phyloP scores from a whole-genome alignment of 352 stramenopile genomes.

The Stephanocyclus meneghinianus region DNA sequence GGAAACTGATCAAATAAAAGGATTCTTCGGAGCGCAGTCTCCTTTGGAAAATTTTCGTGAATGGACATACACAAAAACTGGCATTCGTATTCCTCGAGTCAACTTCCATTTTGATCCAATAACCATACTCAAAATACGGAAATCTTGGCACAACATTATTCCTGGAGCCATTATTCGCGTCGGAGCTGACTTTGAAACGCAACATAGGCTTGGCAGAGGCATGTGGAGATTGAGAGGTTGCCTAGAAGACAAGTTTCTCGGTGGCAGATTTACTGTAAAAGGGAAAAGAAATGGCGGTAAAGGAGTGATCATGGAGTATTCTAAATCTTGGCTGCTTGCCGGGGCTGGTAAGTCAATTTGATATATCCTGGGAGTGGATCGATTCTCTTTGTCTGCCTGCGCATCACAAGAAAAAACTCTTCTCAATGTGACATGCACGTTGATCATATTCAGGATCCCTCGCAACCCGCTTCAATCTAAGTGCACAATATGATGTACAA shows the following conservation, averaged over 20 bases:
- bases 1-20: conserved; percentile 4
- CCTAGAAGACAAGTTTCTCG: conserved; percentile 50
- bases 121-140: conserved; percentile 48
- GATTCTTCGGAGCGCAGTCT: not conserved
- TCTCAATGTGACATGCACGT: too few relatives aligned
- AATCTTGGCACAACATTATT: conserved; percentile 45
- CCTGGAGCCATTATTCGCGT: conserved; percentile 40
- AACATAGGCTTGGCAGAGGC: conserved; percentile 35
- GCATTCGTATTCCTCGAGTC: conserved; percentile 42
- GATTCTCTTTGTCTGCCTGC: not conserved
- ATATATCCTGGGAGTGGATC: not conserved
- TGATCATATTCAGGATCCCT: conserved; percentile 10
- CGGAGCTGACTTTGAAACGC: conserved; percentile 51
- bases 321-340: conserved; percentile 52
- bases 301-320: conserved; percentile 50
- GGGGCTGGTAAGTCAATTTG: conserved; percentile 27
- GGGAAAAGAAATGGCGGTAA: conserved; percentile 19
- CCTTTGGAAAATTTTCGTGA: conserved; percentile 31
- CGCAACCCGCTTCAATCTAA: conserved; percentile 49
- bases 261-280: conserved; percentile 43
- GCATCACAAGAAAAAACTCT: too few relatives aligned
- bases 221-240: conserved; percentile 46
- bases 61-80: conserved; percentile 47
- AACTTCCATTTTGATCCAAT: conserved; percentile 51
- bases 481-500: conserved; percentile 38